Percentiles rank a stretch among this genome's conserved stretches.
Evolutionary conservation across 352 stramenopile genomes (phyloP).

Genomic region (Pythium biforme): DNA sequence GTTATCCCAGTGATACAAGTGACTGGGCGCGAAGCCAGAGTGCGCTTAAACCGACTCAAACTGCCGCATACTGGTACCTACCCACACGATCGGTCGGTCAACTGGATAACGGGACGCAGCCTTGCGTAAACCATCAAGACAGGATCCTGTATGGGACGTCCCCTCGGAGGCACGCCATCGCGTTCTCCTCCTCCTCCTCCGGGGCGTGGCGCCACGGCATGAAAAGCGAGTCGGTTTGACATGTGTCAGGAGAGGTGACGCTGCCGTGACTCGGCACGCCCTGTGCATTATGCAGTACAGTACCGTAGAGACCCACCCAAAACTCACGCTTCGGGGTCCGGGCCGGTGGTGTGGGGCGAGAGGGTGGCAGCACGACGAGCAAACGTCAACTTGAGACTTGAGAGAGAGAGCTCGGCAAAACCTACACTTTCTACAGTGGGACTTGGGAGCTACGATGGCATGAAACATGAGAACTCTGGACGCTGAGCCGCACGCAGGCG

Average conservation of each 20-base stretch:
- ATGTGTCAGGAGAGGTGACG: conserved; percentile 8
- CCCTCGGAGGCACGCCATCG: not conserved
- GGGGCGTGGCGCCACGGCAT: not conserved
- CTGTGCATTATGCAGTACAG: not conserved
- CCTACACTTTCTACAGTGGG: conserved; percentile 30
- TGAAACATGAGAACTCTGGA: conserved; percentile 11
- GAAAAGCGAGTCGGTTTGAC: conserved; percentile 26
- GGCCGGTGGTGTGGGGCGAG: not conserved
- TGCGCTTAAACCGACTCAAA: not conserved
- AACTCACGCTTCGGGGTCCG: not conserved
- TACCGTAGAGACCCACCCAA: conserved; percentile 1
- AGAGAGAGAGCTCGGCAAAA: conserved; percentile 23
- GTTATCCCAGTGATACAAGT: not conserved
- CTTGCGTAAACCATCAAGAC: not conserved
- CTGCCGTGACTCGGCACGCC: not conserved
- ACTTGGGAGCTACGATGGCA: not conserved
- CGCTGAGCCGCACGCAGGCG: not conserved
- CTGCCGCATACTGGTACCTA: not conserved
- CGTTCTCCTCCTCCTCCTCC: too few relatives aligned
- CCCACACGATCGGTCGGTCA: not conserved
- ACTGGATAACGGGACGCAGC: not conserved
- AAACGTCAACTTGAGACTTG: conserved; percentile 8
- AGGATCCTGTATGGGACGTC: not conserved
- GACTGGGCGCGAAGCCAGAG: too few relatives aligned
- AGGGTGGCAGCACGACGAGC: conserved; percentile 1